These are phyloP conservation scores for Hanseniaspora meyeri DNA, from an alignment of 805 yeast species.

Conservation along the genomic window DNA sequence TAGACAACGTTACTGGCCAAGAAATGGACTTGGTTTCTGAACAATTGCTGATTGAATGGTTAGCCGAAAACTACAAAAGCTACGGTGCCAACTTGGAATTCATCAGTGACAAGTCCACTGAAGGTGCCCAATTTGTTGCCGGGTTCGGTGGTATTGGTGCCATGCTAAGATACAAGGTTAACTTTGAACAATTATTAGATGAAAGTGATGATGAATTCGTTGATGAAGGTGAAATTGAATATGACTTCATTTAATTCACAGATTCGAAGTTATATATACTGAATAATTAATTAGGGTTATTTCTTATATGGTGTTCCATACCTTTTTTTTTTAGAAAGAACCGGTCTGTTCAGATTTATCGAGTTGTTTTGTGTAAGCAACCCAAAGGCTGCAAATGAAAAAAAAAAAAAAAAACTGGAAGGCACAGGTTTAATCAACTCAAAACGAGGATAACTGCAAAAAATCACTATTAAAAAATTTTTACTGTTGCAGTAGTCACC, in stretches of 20 bases:
- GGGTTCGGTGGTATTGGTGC: conserved; percentile 99
- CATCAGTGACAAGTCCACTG: conserved; percentile 90
- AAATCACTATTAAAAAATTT: neutral
- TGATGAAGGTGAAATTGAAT: conserved; percentile 44
- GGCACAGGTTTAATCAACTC: neutral
- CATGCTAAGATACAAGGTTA: conserved; percentile 85
- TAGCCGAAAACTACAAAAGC: conserved; percentile 88
- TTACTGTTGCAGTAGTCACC: neutral
- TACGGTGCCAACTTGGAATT: conserved; percentile 94
- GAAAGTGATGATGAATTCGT: conserved; percentile 83
- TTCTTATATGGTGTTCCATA: neutral
- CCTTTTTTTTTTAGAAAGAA: neutral
- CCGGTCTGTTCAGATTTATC: too few species aligned
- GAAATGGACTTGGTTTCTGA: conserved; percentile 87
- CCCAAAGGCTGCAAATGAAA: too few species aligned
- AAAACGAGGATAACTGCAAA: neutral
- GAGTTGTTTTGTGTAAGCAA: neutral
- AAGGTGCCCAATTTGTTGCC: conserved; percentile 95
- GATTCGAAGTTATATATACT: neutral
- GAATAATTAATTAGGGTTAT: neutral
- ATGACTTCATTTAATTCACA: conserved; percentile 10
- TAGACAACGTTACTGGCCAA: conserved; percentile 75
- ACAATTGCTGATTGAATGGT: conserved; percentile 85
- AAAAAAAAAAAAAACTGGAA: neutral
- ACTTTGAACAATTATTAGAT: conserved; percentile 87